Evolutionary conservation across 352 stramenopile genomes (phyloP).

Genomic region (Globisporangium nunn): DNA sequence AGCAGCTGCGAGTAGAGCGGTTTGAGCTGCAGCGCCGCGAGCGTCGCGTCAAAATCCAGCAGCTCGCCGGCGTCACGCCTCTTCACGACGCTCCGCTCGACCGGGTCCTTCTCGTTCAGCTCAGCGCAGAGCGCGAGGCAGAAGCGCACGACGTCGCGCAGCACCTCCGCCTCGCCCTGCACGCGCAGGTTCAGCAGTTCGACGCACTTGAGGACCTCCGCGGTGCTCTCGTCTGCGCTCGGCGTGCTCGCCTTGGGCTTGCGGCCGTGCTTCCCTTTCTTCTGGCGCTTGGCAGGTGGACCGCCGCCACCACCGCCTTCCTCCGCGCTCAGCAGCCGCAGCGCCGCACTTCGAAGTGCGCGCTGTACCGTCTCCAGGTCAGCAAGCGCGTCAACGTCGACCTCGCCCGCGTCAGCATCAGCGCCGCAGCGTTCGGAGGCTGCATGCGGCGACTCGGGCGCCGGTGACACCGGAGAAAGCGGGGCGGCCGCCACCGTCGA

Average conservation of each 20-base stretch:
- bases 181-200: slow-evolving; percentile 26
- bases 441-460: neutral
- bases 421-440: slow-evolving; percentile 2
- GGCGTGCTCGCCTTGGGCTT: neutral
- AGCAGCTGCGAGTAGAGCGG: slow-evolving; percentile 41
- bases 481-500: neutral
- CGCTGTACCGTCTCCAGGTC: slow-evolving; percentile 37
- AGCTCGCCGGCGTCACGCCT: neutral
- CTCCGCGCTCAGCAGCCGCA: slow-evolving; percentile 23
- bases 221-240: slow-evolving; percentile 17
- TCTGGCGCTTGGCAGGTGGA: slow-evolving; percentile 47
- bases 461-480: slow-evolving; percentile 6
- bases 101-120: slow-evolving; percentile 31
- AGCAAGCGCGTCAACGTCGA: slow-evolving; percentile 17
- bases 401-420: neutral
- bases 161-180: slow-evolving; percentile 20
- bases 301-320: slow-evolving; percentile 13
- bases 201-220: slow-evolving; percentile 33
- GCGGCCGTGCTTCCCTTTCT: slow-evolving; percentile 51
- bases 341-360: slow-evolving; percentile 29
- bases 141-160: slow-evolving; percentile 40
- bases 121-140: slow-evolving; percentile 31
- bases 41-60: slow-evolving; percentile 27
- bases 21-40: slow-evolving; percentile 30
- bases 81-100: slow-evolving; percentile 21